Evolutionary conservation across 106 monocot genomes (phyloP).

Genomic region (Acanthochlamys bracteata): DNA sequence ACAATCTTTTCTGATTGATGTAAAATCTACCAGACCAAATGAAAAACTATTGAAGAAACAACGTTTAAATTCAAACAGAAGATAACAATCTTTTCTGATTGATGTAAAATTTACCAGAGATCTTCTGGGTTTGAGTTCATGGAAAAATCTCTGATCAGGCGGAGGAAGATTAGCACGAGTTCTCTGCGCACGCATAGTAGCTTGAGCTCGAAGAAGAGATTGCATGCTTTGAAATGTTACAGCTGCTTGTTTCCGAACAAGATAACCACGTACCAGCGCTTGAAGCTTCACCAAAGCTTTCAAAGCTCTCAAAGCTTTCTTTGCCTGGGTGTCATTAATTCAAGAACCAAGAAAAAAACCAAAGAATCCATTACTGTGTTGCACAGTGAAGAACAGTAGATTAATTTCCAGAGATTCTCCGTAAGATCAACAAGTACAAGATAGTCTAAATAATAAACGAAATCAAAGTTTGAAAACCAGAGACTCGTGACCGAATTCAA

Average conservation of each 20-base stretch:
- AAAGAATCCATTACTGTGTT: background rate
- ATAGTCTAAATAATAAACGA: background rate
- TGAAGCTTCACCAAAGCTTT: constrained; percentile 71
- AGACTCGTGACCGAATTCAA: background rate
- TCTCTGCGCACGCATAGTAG: constrained; percentile 27
- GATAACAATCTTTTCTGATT: background rate
- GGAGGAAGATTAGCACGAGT: constrained; percentile 9
- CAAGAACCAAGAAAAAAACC: background rate
- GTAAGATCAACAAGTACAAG: background rate
- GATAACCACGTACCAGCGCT: constrained; percentile 77
- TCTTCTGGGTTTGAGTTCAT: constrained; percentile 25
- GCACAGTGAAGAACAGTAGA: background rate
- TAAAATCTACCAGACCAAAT: background rate
- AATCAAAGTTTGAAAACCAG: background rate
- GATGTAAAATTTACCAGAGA: constrained; percentile 31
- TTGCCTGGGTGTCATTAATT: constrained; percentile 34
- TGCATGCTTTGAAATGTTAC: constrained; percentile 51
- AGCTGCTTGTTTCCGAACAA: constrained; percentile 67
- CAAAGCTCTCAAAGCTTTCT: constrained; percentile 76
- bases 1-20: background rate
- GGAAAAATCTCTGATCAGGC: constrained; percentile 14
- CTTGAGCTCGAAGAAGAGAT: constrained; percentile 40
- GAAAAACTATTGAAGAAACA: background rate
- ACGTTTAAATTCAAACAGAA: background rate
- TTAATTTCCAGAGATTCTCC: background rate